phyloP scores from a whole-genome alignment of 352 stramenopile species.

The Pythium grandisporangium region DNA sequence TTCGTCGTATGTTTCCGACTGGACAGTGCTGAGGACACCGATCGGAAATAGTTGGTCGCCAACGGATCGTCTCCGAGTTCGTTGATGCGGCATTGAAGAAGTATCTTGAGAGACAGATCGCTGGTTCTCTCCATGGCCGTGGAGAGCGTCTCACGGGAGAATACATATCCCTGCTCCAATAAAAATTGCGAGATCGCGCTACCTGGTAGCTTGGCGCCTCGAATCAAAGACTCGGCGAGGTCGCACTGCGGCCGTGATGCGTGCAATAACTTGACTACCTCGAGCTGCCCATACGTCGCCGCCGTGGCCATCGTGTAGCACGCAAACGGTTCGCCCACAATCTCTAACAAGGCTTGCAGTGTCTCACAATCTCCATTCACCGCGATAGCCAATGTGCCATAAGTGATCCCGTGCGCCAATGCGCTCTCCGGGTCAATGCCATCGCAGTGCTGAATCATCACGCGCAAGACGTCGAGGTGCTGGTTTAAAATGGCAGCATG shows the following conservation, averaged over 20 bases:
- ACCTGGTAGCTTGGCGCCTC: neutral
- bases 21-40: too few species aligned
- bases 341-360: neutral
- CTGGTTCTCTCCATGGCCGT: too few species aligned
- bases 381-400: neutral
- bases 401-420: conserved; percentile 1
- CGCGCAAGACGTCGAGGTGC: conserved; percentile 7
- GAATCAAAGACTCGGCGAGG: neutral
- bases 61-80: too few species aligned
- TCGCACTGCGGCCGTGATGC: neutral
- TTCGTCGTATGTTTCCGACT: too few species aligned
- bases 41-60: too few species aligned
- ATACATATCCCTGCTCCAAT: too few species aligned
- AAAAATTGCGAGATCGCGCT: conserved; percentile 1
- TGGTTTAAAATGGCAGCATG: conserved; percentile 2
- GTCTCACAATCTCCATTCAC: neutral
- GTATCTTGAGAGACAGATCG: too few species aligned
- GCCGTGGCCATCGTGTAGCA: conserved; percentile 5
- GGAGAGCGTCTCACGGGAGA: too few species aligned
- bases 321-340: neutral
- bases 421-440: neutral
- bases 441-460: neutral
- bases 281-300: conserved; percentile 5
- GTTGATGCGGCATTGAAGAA: too few species aligned
- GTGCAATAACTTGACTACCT: conserved; percentile 7